phyloP scores from a whole-genome alignment of 2,329 filamentous ascomycete species.

The Diaporthe humulicola region DNA sequence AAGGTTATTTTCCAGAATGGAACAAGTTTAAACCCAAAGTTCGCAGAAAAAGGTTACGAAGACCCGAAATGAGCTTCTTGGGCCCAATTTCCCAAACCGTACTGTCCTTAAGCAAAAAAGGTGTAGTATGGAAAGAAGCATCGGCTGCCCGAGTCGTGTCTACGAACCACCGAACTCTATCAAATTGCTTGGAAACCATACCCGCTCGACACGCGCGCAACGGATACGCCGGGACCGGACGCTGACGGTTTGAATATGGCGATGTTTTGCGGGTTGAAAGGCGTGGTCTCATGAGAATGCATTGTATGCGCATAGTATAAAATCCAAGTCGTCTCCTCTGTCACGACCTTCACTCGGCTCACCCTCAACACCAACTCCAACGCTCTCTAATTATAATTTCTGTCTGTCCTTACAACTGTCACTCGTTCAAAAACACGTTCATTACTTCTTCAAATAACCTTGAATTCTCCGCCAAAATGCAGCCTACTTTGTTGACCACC shows the following conservation, averaged over 20 bases:
- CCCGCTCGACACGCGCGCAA: not conserved
- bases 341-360: not conserved
- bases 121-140: slow-evolving; percentile 19
- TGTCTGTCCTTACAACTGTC: not conserved
- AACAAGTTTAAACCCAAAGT: not conserved
- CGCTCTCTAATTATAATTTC: not conserved
- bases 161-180: slow-evolving; percentile 23
- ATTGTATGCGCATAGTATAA: not conserved
- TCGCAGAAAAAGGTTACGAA: not conserved
- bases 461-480: not conserved
- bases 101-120: not conserved
- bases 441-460: not conserved
- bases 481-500: not conserved
- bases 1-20: not conserved
- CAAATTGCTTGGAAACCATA: slow-evolving; percentile 7
- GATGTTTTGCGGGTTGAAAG: not conserved
- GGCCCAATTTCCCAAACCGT: slow-evolving; percentile 5
- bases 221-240: slow-evolving; percentile 12
- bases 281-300: not conserved
- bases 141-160: slow-evolving; percentile 23
- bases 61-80: slow-evolving; percentile 14
- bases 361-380: not conserved
- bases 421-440: slow-evolving; percentile 3
- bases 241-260: not conserved
- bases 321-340: not conserved